Conservation (phyloP, 2,329 filamentous ascomycete genomes). For the Claviceps arundinis region DNA sequence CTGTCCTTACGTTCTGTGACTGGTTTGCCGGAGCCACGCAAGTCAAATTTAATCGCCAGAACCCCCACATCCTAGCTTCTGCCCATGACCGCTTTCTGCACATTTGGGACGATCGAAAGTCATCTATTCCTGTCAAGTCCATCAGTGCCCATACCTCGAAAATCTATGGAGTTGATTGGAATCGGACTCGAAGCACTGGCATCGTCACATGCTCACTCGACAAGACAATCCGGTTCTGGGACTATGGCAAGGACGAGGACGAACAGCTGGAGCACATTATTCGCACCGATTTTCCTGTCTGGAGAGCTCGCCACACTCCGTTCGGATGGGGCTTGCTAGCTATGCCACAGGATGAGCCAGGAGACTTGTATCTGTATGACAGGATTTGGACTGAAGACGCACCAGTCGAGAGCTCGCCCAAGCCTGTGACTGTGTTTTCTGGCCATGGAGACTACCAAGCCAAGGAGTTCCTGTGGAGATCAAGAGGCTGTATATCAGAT, state of each 20-base stretch:
- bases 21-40: constrained; percentile 91
- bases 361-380: constrained; percentile 75
- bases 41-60: constrained; percentile 85
- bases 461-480: constrained; percentile 86
- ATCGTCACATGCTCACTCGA: constrained; percentile 84
- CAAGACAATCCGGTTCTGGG: constrained; percentile 88
- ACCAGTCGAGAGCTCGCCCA: constrained; percentile 28
- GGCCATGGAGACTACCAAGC: constrained; percentile 56
- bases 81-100: constrained; percentile 79
- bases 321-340: constrained; percentile 77
- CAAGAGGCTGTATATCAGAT: constrained; percentile 52
- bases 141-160: constrained; percentile 85
- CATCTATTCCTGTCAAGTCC: constrained; percentile 64
- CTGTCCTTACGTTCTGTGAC: constrained; percentile 72
- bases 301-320: constrained; percentile 81
- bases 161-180: constrained; percentile 94
- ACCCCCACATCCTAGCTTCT: constrained; percentile 76
- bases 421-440: constrained; percentile 43
- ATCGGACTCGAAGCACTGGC: constrained; percentile 56
- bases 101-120: constrained; percentile 80
- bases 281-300: constrained; percentile 72
- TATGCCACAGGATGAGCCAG: constrained; percentile 84
- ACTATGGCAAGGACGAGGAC: constrained; percentile 50
- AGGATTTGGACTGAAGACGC: constrained; percentile 35
- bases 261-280: constrained; percentile 65